These are phyloP conservation scores for Annulohypoxylon moriforme DNA, from an alignment of 495 filamentous ascomycete genomes.

Conservation along the genomic window DNA sequence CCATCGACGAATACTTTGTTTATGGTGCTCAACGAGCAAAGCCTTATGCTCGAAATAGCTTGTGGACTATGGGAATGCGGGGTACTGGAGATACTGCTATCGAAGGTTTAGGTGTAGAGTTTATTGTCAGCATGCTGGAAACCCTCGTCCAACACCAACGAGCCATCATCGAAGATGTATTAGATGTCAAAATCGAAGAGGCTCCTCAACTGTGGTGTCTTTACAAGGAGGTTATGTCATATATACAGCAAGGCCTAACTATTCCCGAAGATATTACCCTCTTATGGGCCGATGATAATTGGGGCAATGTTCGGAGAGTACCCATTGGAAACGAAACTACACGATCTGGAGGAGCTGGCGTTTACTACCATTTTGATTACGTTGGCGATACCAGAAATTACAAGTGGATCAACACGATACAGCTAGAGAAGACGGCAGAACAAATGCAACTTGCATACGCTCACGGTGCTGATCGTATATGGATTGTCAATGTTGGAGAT, in stretches of 20 bases:
- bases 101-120: conserved; percentile 63
- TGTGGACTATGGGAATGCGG: conserved; percentile 80
- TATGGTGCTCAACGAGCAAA: conserved; percentile 73
- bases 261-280: conserved; percentile 80
- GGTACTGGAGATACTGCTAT: conserved; percentile 74
- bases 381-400: conserved; percentile 72
- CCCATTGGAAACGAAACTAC: conserved; percentile 70
- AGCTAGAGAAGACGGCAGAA: conserved; percentile 72
- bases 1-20: conserved; percentile 73
- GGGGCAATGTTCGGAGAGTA: conserved; percentile 73
- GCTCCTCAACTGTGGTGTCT: conserved; percentile 79
- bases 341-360: conserved; percentile 74
- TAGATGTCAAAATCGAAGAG: conserved; percentile 64
- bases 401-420: conserved; percentile 79
- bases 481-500: conserved; percentile 83
- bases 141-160: conserved; percentile 70
- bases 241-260: conserved; percentile 71
- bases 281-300: conserved; percentile 82
- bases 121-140: conserved; percentile 67
- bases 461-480: conserved; percentile 72
- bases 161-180: conserved; percentile 65
- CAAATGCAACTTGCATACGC: conserved; percentile 72
- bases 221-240: conserved; percentile 77
- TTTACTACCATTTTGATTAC: conserved; percentile 83
- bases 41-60: conserved; percentile 68